Conservation (phyloP, 2,329 filamentous ascomycete species). For the Xylaria polymorpha region DNA sequence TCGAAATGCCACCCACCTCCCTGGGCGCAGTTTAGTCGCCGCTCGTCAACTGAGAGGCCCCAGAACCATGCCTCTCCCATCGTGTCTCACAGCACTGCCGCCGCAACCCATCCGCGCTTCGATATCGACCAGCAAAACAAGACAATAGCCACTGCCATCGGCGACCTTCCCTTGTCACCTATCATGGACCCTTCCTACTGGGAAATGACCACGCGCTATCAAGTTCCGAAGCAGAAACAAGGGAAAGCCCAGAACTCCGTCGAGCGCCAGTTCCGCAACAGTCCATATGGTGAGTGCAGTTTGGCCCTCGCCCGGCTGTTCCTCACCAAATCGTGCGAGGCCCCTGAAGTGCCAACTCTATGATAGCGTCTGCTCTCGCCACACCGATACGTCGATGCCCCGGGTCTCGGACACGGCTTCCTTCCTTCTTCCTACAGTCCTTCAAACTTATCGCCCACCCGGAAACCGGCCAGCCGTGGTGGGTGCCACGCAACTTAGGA, state of each 20-base stretch:
- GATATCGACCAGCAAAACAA: conserved; percentile 56
- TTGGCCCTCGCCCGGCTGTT: neutral
- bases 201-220: conserved; percentile 57
- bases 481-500: conserved; percentile 61
- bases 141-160: conserved; percentile 58
- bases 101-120: conserved; percentile 48
- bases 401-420: conserved; percentile 62
- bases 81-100: conserved; percentile 31
- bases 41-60: conserved; percentile 35
- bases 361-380: conserved; percentile 69
- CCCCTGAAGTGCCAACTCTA: conserved; percentile 19
- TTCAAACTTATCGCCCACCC: conserved; percentile 69
- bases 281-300: conserved; percentile 68
- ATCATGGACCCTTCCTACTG: conserved; percentile 64
- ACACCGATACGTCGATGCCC: conserved; percentile 68
- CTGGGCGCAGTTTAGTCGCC: conserved; percentile 30
- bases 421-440: conserved; percentile 72
- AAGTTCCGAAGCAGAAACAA: conserved; percentile 53
- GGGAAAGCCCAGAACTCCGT: conserved; percentile 58
- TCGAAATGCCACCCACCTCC: conserved; percentile 5
- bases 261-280: conserved; percentile 68
- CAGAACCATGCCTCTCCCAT: conserved; percentile 38
- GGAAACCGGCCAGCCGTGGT: conserved; percentile 64
- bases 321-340: neutral
- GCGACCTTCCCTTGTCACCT: conserved; percentile 65